phyloP scores from a whole-genome alignment of 208 protist species.

The Zelonia costaricensis region DNA sequence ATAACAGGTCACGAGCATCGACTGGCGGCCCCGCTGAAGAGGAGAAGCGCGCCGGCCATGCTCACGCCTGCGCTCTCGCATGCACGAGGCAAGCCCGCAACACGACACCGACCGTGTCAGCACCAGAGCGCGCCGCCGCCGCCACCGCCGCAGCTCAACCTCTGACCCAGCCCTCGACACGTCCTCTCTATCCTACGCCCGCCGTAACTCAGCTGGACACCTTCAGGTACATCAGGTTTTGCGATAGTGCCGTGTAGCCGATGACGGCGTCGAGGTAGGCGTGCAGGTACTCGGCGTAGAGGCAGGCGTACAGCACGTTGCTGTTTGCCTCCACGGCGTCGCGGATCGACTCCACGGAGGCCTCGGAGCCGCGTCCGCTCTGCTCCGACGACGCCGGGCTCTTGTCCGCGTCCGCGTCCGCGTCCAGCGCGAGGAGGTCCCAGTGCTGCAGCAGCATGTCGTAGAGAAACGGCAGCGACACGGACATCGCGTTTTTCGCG shows the following conservation, averaged over 20 bases:
- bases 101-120: no score
- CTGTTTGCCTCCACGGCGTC: constrained; percentile 35
- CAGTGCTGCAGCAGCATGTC: constrained; percentile 32
- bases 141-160: background rate
- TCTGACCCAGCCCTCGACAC: background rate
- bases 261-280: constrained; percentile 65
- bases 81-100: no score
- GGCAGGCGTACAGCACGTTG: constrained; percentile 33
- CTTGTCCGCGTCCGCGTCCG: background rate
- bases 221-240: constrained; percentile 54
- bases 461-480: constrained; percentile 24
- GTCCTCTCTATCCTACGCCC: background rate
- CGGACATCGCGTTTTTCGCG: background rate
- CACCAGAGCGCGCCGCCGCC: no score
- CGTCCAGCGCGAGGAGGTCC: constrained; percentile 16
- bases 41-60: no score
- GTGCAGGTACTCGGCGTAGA: constrained; percentile 64
- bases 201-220: background rate
- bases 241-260: constrained; percentile 66
- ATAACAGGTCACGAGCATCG: no score
- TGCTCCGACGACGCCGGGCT: background rate
- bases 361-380: background rate
- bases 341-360: constrained; percentile 6
- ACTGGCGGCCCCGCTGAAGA: no score
- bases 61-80: no score